phyloP scores from a whole-genome alignment of 2,329 filamentous ascomycete genomes.

The Scedosporium boydii region DNA sequence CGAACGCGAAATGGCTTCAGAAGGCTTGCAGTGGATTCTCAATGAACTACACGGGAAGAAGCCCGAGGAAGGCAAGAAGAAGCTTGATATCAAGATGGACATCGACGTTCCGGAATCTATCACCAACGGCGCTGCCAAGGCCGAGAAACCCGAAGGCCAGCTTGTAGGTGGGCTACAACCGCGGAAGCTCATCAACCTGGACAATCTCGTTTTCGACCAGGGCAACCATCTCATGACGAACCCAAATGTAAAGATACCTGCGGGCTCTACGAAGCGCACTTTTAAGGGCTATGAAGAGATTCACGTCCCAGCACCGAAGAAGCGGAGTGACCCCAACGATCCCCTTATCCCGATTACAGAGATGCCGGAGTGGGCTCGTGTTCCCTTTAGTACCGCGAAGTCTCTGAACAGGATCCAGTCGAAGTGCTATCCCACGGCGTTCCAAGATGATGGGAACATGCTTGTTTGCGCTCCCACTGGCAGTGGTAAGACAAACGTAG shows the following conservation, averaged over 20 bases:
- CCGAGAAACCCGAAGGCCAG: constrained; percentile 53
- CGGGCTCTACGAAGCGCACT: constrained; percentile 87
- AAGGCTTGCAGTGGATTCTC: constrained; percentile 77
- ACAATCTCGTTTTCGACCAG: constrained; percentile 94
- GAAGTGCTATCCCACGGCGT: constrained; percentile 83
- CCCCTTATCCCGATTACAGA: constrained; percentile 74
- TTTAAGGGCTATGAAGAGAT: constrained; percentile 99
- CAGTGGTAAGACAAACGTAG: constrained; percentile 96
- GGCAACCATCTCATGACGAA: constrained; percentile 99
- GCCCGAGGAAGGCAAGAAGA: constrained; percentile 49
- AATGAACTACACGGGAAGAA: constrained; percentile 77
- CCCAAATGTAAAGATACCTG: constrained; percentile 82
- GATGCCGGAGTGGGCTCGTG: constrained; percentile 84
- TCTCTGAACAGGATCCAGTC: constrained; percentile 94
- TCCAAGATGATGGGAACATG: constrained; percentile 93
- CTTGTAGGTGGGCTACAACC: constrained; percentile 79
- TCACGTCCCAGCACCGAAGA: constrained; percentile 88
- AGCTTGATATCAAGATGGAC: constrained; percentile 91
- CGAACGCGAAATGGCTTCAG: constrained; percentile 84
- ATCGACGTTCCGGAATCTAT: constrained; percentile 63
- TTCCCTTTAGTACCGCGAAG: constrained; percentile 76
- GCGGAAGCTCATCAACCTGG: constrained; percentile 79
- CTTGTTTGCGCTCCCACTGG: constrained; percentile 95
- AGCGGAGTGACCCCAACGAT: constrained; percentile 71
- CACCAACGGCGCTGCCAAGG: constrained; percentile 37